phyloP scores from a whole-genome alignment of 805 yeast genomes.

The Saccharomycopsis sp. region DNA sequence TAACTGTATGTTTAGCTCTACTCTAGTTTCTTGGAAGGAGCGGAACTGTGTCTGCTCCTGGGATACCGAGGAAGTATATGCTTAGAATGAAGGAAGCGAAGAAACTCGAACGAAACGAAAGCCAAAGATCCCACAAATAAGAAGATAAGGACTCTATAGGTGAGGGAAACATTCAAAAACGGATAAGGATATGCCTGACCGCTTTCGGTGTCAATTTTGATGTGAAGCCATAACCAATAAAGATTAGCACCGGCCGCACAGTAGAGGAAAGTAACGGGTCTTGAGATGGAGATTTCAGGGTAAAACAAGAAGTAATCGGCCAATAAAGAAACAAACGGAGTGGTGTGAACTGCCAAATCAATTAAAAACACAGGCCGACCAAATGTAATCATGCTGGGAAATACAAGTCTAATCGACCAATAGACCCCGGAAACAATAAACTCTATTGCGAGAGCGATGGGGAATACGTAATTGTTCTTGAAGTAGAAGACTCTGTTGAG shows the following conservation, averaged over 20 bases:
- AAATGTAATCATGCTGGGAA: slow-evolving; percentile 40
- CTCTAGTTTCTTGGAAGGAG: neutral
- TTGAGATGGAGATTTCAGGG: neutral
- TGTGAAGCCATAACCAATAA: slow-evolving; percentile 20
- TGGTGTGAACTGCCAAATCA: slow-evolving; percentile 17
- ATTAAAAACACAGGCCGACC: slow-evolving; percentile 9
- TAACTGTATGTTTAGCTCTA: neutral
- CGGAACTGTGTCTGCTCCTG: neutral
- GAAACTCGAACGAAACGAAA: slow-evolving; percentile 11
- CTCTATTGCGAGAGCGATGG: slow-evolving; percentile 53
- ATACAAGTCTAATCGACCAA: slow-evolving; percentile 60
- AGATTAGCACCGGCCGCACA: slow-evolving; percentile 7
- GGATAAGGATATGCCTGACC: slow-evolving; percentile 21
- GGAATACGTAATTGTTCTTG: slow-evolving; percentile 39
- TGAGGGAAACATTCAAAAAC: slow-evolving; percentile 16
- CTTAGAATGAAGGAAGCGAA: slow-evolving; percentile 1
- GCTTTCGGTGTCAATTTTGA: slow-evolving; percentile 10
- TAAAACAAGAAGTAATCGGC: slow-evolving; percentile 5
- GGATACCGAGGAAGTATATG: neutral
- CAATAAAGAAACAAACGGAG: slow-evolving; percentile 13
- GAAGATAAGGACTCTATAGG: slow-evolving; percentile 13
- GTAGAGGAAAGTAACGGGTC: slow-evolving; percentile 3
- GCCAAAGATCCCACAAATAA: slow-evolving; percentile 11
- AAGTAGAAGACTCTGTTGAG: slow-evolving; percentile 25
- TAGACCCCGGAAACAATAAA: slow-evolving; percentile 56